Evolutionary conservation across 2,329 filamentous ascomycete species (phyloP).

Genomic region (Biscogniauxia marginata): DNA sequence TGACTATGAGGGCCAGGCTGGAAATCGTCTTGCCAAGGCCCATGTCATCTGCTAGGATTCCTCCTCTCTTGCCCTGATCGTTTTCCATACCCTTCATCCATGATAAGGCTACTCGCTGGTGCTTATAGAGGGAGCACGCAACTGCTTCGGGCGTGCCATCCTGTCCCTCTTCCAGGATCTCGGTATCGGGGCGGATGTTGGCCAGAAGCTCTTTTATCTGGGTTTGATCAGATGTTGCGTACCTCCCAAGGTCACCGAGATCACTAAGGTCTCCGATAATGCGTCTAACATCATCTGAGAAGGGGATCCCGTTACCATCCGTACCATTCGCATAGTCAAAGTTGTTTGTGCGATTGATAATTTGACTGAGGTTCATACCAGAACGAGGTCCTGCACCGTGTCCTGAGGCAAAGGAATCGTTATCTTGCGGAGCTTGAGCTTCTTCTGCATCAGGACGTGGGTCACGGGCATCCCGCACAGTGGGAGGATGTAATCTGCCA

Average conservation of each 20-base stretch:
- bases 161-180: slow-evolving; percentile 59
- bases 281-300: slow-evolving; percentile 34
- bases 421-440: not conserved
- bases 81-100: slow-evolving; percentile 77
- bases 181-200: slow-evolving; percentile 72
- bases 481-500: not conserved
- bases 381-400: slow-evolving; percentile 6
- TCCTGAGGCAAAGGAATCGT: slow-evolving; percentile 23
- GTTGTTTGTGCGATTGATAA: slow-evolving; percentile 39
- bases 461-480: not conserved
- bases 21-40: slow-evolving; percentile 84
- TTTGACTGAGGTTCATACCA: slow-evolving; percentile 28
- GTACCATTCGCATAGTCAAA: slow-evolving; percentile 37
- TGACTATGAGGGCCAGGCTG: slow-evolving; percentile 73
- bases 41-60: slow-evolving; percentile 80
- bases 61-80: slow-evolving; percentile 70
- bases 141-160: slow-evolving; percentile 70
- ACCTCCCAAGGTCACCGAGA: slow-evolving; percentile 37
- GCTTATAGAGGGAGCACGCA: slow-evolving; percentile 68
- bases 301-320: slow-evolving; percentile 37
- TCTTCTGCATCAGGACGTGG: not conserved
- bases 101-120: slow-evolving; percentile 74
- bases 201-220: slow-evolving; percentile 69
- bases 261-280: slow-evolving; percentile 37
- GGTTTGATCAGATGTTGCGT: slow-evolving; percentile 46